These are phyloP conservation scores for Rhynchospora breviuscula DNA, from an alignment of 176 grass and related monocot genomes.

Conservation along the genomic window DNA sequence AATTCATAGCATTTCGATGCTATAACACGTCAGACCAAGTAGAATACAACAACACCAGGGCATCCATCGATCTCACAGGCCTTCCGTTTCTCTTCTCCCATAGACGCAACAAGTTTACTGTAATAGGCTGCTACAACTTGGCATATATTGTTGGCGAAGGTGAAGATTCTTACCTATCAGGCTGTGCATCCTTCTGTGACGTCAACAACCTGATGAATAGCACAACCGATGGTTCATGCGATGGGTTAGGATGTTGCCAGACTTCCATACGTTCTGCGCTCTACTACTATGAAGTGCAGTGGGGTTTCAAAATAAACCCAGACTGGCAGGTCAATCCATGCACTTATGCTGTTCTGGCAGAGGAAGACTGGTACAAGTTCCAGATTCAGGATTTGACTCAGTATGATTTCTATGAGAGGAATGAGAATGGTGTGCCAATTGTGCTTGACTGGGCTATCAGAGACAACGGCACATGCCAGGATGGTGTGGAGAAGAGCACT, in stretches of 20 bases:
- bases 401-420: not conserved
- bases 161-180: not conserved
- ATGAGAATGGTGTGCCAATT: not conserved
- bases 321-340: not conserved
- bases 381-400: not conserved
- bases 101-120: no score
- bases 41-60: rapidly evolving
- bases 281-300: rapidly evolving
- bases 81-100: no score
- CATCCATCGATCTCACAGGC: not conserved
- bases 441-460: constrained; percentile 41
- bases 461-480: not conserved
- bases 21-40: not conserved
- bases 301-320: not conserved
- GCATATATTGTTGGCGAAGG: not conserved
- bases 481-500: not conserved
- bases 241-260: constrained; percentile 33
- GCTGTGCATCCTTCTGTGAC: not conserved
- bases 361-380: constrained; percentile 28
- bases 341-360: constrained; percentile 1
- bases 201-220: not conserved
- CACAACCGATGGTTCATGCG: not conserved
- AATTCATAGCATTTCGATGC: not conserved
- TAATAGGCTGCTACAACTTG: no score
- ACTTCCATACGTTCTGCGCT: not conserved